A percentile compares a stretch with the other conserved stretches of the same genome.
Conservation (phyloP, 2,329 filamentous ascomycete species). For the Niveomyces coronatus region DNA sequence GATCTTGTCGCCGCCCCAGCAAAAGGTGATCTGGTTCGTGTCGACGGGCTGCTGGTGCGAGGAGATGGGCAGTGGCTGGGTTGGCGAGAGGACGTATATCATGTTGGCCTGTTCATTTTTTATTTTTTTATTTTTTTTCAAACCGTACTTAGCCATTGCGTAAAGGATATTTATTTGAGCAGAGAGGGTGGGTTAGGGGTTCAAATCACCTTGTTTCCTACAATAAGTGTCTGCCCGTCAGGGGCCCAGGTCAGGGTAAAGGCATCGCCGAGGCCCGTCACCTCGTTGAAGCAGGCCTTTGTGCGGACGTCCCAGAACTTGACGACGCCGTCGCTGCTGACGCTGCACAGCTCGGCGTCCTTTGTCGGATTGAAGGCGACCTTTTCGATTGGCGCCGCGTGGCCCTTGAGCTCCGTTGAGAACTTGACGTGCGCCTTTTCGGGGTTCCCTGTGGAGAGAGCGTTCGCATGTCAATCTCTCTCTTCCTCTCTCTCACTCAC, state of each 20-base stretch:
- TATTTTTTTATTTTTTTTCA: too few species aligned
- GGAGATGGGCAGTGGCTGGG: conserved; percentile 42
- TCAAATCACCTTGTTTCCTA: conserved; percentile 56
- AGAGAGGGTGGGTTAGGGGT: too few species aligned
- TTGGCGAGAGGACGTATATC: conserved; percentile 52
- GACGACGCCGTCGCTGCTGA: conserved; percentile 62
- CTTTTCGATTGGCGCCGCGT: conserved; percentile 57
- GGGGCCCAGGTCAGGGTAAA: conserved; percentile 67
- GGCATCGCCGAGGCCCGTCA: conserved; percentile 55
- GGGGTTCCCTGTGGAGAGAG: conserved; percentile 61
- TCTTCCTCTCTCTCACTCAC: not conserved
- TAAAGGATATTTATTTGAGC: too few species aligned
- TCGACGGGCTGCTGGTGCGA: conserved; percentile 51
- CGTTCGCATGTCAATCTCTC: not conserved
- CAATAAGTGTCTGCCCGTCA: conserved; percentile 57
- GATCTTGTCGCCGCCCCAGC: conserved; percentile 60
- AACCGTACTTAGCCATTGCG: too few species aligned
- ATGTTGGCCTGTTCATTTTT: conserved; percentile 42
- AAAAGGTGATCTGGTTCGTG: conserved; percentile 66
- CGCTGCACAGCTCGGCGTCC: conserved; percentile 67
- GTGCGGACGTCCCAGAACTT: conserved; percentile 74
- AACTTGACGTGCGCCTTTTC: conserved; percentile 64
- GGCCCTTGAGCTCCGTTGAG: conserved; percentile 65
- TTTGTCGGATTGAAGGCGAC: conserved; percentile 69
- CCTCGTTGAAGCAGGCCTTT: conserved; percentile 59